Percentiles rank a stretch among this genome's conserved stretches.
Evolutionary conservation across 2,329 filamentous ascomycete species (phyloP).

Genomic region (Trichoderma citrinoviride): DNA sequence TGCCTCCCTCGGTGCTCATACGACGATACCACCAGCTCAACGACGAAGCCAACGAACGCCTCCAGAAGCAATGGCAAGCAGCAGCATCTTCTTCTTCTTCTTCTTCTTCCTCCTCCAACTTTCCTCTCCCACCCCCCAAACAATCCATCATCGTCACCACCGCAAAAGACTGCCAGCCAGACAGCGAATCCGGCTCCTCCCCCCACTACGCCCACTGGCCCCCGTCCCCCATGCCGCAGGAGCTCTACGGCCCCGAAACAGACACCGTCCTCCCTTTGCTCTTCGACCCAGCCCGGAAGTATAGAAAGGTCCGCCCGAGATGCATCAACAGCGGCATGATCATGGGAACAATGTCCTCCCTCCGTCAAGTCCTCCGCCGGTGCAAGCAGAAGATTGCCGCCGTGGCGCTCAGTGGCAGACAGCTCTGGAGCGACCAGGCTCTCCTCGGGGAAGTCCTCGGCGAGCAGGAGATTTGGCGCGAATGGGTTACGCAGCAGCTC

Average conservation of each 20-base stretch:
- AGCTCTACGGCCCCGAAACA: slow-evolving; percentile 37
- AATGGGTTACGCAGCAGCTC: slow-evolving; percentile 19
- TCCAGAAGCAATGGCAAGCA: slow-evolving; percentile 25
- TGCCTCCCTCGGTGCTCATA: slow-evolving; percentile 39
- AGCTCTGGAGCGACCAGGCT: slow-evolving; percentile 41
- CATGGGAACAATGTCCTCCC: slow-evolving; percentile 29
- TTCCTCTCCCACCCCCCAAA: slow-evolving; percentile 27
- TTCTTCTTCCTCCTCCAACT: background rate
- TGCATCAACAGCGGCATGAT: slow-evolving; percentile 31
- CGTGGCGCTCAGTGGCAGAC: slow-evolving; percentile 30
- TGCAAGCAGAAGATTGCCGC: slow-evolving; percentile 30
- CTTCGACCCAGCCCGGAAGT: slow-evolving; percentile 35
- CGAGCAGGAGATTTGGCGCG: slow-evolving; percentile 40
- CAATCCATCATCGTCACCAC: slow-evolving; percentile 31
- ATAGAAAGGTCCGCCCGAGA: slow-evolving; percentile 30
- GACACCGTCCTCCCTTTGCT: slow-evolving; percentile 30
- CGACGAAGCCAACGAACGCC: slow-evolving; percentile 28
- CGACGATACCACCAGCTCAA: slow-evolving; percentile 33
- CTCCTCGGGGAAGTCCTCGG: slow-evolving; percentile 40
- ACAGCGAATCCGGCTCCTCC: slow-evolving; percentile 34
- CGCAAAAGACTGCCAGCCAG: slow-evolving; percentile 38
- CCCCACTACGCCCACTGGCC: slow-evolving; percentile 40
- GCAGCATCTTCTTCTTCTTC: background rate
- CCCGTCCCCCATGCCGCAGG: slow-evolving; percentile 34
- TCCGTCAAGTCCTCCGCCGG: slow-evolving; percentile 27